phyloP scores from a whole-genome alignment of 2,329 filamentous ascomycete genomes.

The Chaetomiaceae sp. region DNA sequence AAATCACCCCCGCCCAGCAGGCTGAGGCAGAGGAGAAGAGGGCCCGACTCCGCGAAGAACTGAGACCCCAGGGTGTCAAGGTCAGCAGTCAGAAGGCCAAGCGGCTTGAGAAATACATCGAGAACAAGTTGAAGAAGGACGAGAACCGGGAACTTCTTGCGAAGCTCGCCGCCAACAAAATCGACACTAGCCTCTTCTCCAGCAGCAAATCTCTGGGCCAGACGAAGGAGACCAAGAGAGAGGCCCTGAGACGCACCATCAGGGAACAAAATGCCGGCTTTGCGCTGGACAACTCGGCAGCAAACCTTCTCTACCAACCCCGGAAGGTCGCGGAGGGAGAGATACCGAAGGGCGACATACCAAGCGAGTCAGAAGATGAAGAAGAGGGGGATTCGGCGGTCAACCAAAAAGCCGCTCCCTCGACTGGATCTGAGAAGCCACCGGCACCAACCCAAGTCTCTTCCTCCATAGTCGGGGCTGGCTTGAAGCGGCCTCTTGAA shows the following conservation, averaged over 20 bases:
- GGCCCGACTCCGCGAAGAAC: slow-evolving; percentile 49
- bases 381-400: slow-evolving; percentile 16
- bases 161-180: slow-evolving; percentile 71
- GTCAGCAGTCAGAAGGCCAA: slow-evolving; percentile 63
- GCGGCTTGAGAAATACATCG: slow-evolving; percentile 65
- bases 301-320: slow-evolving; percentile 50
- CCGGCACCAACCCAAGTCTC: slow-evolving; percentile 12
- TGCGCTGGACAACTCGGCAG: slow-evolving; percentile 46
- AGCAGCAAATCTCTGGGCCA: slow-evolving; percentile 75
- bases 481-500: slow-evolving; percentile 82
- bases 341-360: slow-evolving; percentile 23
- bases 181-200: slow-evolving; percentile 75
- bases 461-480: slow-evolving; percentile 56
- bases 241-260: slow-evolving; percentile 59
- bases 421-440: not conserved
- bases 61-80: slow-evolving; percentile 47
- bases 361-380: slow-evolving; percentile 23
- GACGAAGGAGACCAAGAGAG: slow-evolving; percentile 64
- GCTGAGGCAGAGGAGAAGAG: slow-evolving; percentile 50
- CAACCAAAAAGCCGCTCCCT: slow-evolving; percentile 4
- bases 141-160: slow-evolving; percentile 80
- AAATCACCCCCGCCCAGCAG: slow-evolving; percentile 44
- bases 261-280: slow-evolving; percentile 62
- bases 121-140: slow-evolving; percentile 91
- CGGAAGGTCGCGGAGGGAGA: slow-evolving; percentile 33